Conservation (phyloP, 371 early-diverging fungal species). For the Blakeslea trispora region DNA sequence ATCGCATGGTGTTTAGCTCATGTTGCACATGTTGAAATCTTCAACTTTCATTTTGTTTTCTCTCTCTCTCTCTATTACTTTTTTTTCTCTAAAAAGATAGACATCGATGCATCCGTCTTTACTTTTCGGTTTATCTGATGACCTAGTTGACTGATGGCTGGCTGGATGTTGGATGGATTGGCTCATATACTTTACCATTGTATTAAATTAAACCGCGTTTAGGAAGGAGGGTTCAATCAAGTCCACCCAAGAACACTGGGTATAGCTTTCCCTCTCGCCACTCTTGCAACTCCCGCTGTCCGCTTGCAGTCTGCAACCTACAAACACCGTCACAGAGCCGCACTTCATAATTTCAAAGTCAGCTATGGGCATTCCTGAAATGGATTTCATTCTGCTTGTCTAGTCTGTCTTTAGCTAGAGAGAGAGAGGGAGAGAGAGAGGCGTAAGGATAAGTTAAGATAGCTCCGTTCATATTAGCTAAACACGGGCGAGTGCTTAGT, state of each 20-base stretch:
- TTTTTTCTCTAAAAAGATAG: neutral
- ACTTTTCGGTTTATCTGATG: neutral
- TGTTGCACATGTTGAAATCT: neutral
- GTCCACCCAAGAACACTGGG: neutral
- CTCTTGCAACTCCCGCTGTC: neutral
- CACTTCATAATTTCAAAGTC: no score
- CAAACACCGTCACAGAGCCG: no score
- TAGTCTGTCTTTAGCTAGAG: no score
- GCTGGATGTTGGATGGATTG: neutral
- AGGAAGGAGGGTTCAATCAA: neutral
- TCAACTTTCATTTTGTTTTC: neutral
- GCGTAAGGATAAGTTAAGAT: no score
- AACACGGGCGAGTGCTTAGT: no score
- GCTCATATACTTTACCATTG: neutral
- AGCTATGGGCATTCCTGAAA: no score
- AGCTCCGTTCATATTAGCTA: no score
- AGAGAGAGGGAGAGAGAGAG: no score
- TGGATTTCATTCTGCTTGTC: no score
- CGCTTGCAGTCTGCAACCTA: no score
- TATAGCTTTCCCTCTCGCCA: neutral
- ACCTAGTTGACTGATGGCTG: neutral
- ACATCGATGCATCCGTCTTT: neutral
- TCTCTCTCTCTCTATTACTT: neutral
- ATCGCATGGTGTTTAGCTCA: no score
- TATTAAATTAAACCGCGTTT: neutral